Evolutionary conservation across 768 basidiomycete genomes (phyloP).

Genomic region (Pisolithus marmoratus): DNA sequence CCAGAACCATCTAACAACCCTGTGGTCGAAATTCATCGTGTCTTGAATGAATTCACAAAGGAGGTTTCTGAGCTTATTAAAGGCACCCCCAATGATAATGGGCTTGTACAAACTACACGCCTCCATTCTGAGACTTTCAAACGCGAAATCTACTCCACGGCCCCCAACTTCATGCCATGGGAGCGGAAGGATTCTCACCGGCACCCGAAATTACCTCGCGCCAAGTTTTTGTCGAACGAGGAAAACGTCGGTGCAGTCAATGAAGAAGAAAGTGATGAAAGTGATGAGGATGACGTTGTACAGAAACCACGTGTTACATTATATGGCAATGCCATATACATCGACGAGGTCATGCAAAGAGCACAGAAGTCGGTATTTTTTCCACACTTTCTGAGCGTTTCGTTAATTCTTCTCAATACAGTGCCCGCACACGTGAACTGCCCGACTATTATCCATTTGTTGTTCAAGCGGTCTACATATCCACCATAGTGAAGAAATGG

Average conservation of each 20-base stretch:
- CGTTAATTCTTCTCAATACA: constrained; percentile 19
- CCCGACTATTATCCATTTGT: constrained; percentile 63
- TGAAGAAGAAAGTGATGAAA: not conserved
- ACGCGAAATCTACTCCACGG: constrained; percentile 41
- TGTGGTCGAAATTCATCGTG: constrained; percentile 46
- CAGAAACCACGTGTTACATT: constrained; percentile 6
- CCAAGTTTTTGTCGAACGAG: constrained; percentile 35
- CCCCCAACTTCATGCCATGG: constrained; percentile 56
- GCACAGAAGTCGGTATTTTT: constrained; percentile 40
- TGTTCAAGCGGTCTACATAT: constrained; percentile 49
- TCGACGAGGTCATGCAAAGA: constrained; percentile 46
- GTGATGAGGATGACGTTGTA: not conserved
- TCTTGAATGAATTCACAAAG: constrained; percentile 42
- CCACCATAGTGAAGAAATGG: constrained; percentile 43
- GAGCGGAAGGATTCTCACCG: constrained; percentile 9
- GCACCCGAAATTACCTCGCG: constrained; percentile 1
- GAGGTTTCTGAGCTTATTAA: constrained; percentile 43
- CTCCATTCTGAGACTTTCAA: constrained; percentile 45
- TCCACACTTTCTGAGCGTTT: too few relatives aligned
- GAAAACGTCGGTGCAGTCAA: constrained; percentile 25
- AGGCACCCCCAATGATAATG: constrained; percentile 47
- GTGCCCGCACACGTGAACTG: constrained; percentile 66
- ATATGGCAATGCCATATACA: constrained; percentile 31
- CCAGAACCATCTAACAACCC: constrained; percentile 52
- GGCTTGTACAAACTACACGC: constrained; percentile 52